Evolutionary conservation across 2,329 filamentous ascomycete genomes (phyloP), one percentile per base, ranked within the genome.

Genomic region (Cladophialophora bantiana): DNA sequence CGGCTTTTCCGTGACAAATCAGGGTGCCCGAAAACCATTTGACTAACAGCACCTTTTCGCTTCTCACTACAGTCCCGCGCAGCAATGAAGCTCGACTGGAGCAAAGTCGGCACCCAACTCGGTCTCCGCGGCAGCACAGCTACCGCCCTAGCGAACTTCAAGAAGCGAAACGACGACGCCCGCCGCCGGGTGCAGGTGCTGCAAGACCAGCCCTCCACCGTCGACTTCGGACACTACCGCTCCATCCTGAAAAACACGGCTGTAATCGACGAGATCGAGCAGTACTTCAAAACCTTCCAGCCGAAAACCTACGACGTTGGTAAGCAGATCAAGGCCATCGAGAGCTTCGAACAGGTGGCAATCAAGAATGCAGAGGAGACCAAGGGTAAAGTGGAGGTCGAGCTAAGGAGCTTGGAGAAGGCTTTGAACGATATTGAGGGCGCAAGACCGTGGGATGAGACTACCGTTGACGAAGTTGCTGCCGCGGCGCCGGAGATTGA

Each of bases 1-100:
- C 7, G 60, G 40, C 58, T 56, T 54, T 50, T 18, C 38, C 18
- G 12, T 34, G 12, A 35, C 13, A 48, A 48, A 50, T 9, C 9
- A 26, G 20, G 1, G 10, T 31, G 20, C 45, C 20, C 20, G 20
- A 7, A 50, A 48, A 36, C n/a, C 10, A 10, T 45, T 26, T 70
- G 64, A 68, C 74, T 69, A 72, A 77, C 77, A 75, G 70, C 66
- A 64, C 77, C 73, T 75, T 76, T 70, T 68, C 73, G 61, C 70
- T 70, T 71, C 73, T n/a, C 75, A 35, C 72, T 69, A 77, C 76
- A 98, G 94, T 91, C 93, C 88, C 97, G 93, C 88, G 94, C 94
- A 86, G 94, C 94, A 83, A 89, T 96, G 84, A 99, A 98, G 89
- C 89, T 99, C 87, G 95, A 99, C 90, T 99, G 95, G 95, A 89